Conservation (phyloP, 1,284 basidiomycete species). For the Gymnopus androsaceus region DNA sequence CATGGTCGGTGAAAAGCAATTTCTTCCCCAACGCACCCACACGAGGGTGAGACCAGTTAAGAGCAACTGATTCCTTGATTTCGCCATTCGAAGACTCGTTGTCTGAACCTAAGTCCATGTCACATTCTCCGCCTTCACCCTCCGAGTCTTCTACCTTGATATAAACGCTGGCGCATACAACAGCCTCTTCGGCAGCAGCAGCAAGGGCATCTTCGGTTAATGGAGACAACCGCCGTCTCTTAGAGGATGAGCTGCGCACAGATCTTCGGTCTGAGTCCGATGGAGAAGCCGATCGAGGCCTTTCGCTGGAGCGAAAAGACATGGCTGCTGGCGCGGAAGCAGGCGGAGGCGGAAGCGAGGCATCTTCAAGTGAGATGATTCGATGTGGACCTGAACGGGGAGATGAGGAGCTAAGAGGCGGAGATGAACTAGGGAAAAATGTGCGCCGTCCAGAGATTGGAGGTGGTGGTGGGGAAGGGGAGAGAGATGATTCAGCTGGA, state of each 20-base stretch:
- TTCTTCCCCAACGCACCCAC: too few relatives aligned
- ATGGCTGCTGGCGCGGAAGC: too few relatives aligned
- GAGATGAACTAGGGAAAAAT: neutral
- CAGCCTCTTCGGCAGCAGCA: neutral
- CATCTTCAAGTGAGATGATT: neutral
- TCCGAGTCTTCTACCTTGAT: too few relatives aligned
- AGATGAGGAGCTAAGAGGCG: neutral
- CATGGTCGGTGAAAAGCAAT: neutral
- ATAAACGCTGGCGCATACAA: too few relatives aligned
- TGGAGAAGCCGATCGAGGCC: neutral
- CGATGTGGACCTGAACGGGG: too few relatives aligned
- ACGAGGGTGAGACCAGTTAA: too few relatives aligned
- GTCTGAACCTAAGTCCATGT: conserved; percentile 9
- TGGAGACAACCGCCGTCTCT: neutral
- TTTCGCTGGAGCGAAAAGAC: neutral
- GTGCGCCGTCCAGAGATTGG: conserved; percentile 9
- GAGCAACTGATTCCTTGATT: neutral
- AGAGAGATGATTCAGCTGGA: neutral
- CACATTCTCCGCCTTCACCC: conserved; percentile 2
- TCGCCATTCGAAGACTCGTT: neutral
- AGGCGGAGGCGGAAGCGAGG: neutral
- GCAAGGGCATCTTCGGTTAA: too few relatives aligned
- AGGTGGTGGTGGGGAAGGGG: conserved; percentile 13
- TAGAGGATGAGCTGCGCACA: neutral
- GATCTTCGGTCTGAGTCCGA: neutral